Conservation (phyloP, 176 grass and related monocot species). For the Oryza glaberrima region DNA sequence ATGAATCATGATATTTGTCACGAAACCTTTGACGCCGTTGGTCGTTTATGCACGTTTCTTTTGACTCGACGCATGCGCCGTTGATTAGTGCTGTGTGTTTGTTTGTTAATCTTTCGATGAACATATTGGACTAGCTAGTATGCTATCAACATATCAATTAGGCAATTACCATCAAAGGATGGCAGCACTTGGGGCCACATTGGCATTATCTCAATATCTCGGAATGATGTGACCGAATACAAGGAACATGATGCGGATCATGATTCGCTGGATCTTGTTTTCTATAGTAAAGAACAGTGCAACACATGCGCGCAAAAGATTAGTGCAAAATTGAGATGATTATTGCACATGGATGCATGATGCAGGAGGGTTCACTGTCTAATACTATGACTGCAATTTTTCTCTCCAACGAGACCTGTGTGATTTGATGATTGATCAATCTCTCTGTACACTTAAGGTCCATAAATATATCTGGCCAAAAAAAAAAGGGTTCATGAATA, state of each 20-base stretch:
- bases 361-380: too few relatives aligned
- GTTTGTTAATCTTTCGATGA: background rate
- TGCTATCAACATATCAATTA: background rate
- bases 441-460: background rate
- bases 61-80: background rate
- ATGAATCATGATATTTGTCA: background rate
- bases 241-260: conserved; percentile 6
- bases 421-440: background rate
- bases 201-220: background rate
- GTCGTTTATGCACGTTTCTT: background rate
- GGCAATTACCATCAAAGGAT: background rate
- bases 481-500: background rate
- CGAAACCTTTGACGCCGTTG: background rate
- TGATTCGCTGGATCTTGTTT: background rate
- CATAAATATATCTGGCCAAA: background rate
- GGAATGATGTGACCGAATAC: background rate
- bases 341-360: conserved; percentile 23
- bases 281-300: background rate
- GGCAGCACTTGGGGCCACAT: background rate
- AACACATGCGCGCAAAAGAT: background rate
- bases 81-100: background rate
- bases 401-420: background rate
- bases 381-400: conserved; percentile 4
- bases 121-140: background rate
- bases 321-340: background rate